A percentile compares a stretch with the other conserved stretches of the same genome.
These are phyloP conservation scores for Umbelopsis ramanniana DNA, from an alignment of 192 early-diverging fungal species.

Conservation along the genomic window DNA sequence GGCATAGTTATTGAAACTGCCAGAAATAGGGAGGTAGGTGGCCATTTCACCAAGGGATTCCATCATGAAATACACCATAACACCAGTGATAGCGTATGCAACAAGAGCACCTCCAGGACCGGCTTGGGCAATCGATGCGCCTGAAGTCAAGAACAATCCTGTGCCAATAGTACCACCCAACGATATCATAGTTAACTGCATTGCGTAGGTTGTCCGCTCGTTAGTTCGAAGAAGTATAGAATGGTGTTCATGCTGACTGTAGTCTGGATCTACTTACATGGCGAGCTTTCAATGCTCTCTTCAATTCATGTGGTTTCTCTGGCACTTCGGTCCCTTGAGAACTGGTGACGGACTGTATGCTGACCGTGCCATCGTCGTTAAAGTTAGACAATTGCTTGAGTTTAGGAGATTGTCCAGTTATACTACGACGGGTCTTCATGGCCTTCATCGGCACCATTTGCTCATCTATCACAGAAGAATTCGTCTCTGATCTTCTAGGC, in stretches of 20 bases:
- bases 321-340: not conserved
- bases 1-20: slow-evolving; percentile 81
- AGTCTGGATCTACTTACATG: slow-evolving; percentile 53
- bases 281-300: slow-evolving; percentile 70
- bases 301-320: slow-evolving; percentile 36
- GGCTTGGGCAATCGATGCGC: slow-evolving; percentile 70
- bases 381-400: not conserved
- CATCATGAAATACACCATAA: slow-evolving; percentile 76
- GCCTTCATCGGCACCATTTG: not conserved
- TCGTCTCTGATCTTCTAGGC: not conserved
- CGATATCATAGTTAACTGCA: slow-evolving; percentile 55
- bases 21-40: slow-evolving; percentile 80
- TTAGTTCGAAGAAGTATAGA: not conserved
- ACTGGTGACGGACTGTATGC: not conserved
- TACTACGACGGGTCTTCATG: not conserved
- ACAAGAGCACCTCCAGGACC: slow-evolving; percentile 82
- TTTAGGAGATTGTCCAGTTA: not conserved
- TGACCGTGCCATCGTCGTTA: not conserved
- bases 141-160: slow-evolving; percentile 85
- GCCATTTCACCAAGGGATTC: slow-evolving; percentile 89
- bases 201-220: not conserved
- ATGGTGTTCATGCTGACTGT: slow-evolving; percentile 27
- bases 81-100: slow-evolving; percentile 72
- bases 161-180: slow-evolving; percentile 82
- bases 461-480: not conserved